These are phyloP conservation scores for Dictyostelium citrinum DNA, from an alignment of 78 protist species.

Conservation along the genomic window DNA sequence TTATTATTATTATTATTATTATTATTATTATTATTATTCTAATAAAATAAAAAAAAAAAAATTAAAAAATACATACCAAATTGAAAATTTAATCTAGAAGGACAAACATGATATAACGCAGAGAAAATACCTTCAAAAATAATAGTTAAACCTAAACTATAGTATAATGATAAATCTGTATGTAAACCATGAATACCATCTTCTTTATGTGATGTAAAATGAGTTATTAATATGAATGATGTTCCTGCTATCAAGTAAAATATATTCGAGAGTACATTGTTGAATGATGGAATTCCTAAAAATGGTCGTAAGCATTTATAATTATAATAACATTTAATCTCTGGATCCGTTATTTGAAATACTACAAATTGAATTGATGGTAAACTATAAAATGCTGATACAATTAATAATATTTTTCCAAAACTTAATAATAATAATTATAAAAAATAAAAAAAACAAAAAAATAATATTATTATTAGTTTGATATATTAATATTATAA, in stretches of 20 bases:
- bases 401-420: conserved; percentile 74
- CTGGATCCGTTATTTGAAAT: conserved; percentile 54
- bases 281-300: conserved; percentile 62
- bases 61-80: conserved; percentile 62
- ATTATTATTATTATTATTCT: too few relatives aligned
- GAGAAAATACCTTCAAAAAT: conserved; percentile 70
- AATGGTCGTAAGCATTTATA: conserved; percentile 66
- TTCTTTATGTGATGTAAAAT: conserved; percentile 32
- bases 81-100: conserved; percentile 80
- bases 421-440: conserved; percentile 41
- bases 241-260: conserved; percentile 61
- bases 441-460: background rate
- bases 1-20: background rate
- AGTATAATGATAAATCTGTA: conserved; percentile 71
- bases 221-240: conserved; percentile 43
- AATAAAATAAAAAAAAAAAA: too few relatives aligned
- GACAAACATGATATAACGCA: conserved; percentile 80
- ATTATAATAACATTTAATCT: conserved; percentile 65
- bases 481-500: background rate
- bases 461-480: too few relatives aligned
- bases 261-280: conserved; percentile 72
- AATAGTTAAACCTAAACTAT: conserved; percentile 60
- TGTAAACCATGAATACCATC: conserved; percentile 60
- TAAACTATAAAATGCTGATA: conserved; percentile 68
- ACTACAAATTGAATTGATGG: conserved; percentile 82